phyloP scores from a whole-genome alignment of 495 filamentous ascomycete genomes.

The Podospora australis region DNA sequence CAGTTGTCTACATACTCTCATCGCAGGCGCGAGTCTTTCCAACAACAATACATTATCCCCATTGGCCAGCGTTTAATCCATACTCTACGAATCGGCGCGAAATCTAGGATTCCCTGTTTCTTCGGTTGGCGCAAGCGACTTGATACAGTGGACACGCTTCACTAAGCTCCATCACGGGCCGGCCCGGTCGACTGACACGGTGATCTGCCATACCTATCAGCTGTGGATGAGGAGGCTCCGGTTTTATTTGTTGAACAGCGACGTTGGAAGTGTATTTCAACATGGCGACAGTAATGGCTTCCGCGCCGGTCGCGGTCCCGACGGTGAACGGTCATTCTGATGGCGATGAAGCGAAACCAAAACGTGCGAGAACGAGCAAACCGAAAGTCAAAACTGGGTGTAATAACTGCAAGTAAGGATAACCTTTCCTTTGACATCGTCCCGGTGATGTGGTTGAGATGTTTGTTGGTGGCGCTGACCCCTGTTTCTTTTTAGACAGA shows the following conservation, averaged over 20 bases:
- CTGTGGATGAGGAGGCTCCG: background rate
- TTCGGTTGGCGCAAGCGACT: no score
- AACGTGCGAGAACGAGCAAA: constrained; percentile 38
- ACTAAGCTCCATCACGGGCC: background rate
- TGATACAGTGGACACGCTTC: background rate
- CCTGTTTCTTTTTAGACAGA: constrained; percentile 36
- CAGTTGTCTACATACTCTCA: no score
- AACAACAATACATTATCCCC: no score
- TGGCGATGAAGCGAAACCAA: constrained; percentile 21
- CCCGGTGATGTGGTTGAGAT: background rate
- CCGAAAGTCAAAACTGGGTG: constrained; percentile 52
- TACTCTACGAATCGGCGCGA: no score
- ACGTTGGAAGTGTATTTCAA: background rate
- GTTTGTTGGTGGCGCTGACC: constrained; percentile 8
- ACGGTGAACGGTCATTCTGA: background rate
- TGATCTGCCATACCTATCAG: background rate
- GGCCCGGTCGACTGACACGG: background rate
- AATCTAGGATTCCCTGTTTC: background rate
- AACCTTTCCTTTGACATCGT: constrained; percentile 4
- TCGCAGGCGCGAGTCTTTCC: no score
- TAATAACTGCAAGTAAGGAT: constrained; percentile 50
- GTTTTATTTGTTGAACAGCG: background rate
- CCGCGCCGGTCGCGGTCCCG: constrained; percentile 3
- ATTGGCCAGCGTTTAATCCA: no score
- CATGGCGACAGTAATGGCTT: constrained; percentile 3